Conservation (phyloP, 129 eudicot genomes). For the Heracleum sosnowskyi region DNA sequence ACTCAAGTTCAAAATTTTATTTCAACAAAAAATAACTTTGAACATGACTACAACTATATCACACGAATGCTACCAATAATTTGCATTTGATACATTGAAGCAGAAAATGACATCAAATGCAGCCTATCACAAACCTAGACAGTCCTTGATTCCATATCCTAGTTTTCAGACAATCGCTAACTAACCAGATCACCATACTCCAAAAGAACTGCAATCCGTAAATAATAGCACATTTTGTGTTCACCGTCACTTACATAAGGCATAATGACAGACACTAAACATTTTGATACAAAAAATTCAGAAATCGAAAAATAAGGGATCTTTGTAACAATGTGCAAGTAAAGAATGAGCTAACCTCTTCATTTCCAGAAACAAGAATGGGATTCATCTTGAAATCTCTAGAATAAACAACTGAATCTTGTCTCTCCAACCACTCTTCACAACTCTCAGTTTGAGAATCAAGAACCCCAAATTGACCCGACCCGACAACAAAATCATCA, state of each 20-base stretch:
- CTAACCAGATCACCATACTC: not conserved
- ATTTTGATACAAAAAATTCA: too few relatives aligned
- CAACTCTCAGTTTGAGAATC: slow-evolving; percentile 31
- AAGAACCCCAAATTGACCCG: slow-evolving; percentile 13
- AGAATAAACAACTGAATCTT: slow-evolving; percentile 53
- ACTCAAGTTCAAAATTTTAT: not conserved
- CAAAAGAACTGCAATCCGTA: not conserved
- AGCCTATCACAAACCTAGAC: not conserved
- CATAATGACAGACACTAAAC: not conserved
- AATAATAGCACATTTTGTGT: not conserved
- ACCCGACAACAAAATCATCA: not conserved
- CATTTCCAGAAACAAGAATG: slow-evolving; percentile 41
- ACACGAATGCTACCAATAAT: not conserved
- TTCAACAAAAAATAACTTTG: not conserved
- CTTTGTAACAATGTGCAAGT: not conserved
- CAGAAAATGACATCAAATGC: not conserved
- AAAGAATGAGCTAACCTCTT: slow-evolving; percentile 38
- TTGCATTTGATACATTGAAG: not conserved
- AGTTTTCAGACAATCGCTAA: not conserved
- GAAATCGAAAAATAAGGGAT: not conserved
- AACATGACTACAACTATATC: not conserved
- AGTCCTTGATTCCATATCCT: not conserved
- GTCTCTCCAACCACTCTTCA: slow-evolving; percentile 78
- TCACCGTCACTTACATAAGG: too few relatives aligned
- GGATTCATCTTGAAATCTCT: slow-evolving; percentile 72